Conservation (phyloP, 176 grass and related monocot species). For the Bromus sterilis region DNA sequence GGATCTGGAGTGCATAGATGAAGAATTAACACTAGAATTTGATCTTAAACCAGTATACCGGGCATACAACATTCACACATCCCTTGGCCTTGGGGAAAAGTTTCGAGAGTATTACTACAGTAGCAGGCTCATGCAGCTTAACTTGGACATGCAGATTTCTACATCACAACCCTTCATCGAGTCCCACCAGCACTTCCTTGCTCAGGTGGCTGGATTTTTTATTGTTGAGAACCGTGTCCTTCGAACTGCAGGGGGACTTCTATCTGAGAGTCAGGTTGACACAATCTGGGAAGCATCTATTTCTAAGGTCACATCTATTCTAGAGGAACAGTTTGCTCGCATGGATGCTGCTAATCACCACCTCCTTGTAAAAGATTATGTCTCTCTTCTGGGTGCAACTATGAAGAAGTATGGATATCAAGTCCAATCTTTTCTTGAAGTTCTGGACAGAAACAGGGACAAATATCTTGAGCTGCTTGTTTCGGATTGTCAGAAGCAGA, state of each 20-base stretch:
- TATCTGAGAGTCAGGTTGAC: constrained; percentile 2
- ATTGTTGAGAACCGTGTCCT: constrained; percentile 4
- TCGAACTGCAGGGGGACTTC: constrained; percentile 8
- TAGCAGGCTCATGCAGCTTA: constrained; percentile 11
- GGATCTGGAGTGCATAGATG: constrained; percentile 44
- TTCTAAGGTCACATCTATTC: not conserved
- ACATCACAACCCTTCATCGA: not conserved
- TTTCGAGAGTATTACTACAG: not conserved
- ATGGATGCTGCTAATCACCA: constrained; percentile 10
- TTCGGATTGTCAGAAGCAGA: constrained; percentile 1
- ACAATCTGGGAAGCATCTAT: constrained; percentile 1
- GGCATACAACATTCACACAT: constrained; percentile 2
- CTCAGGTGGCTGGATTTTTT: constrained; percentile 6
- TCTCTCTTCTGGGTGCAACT: not conserved
- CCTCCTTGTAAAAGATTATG: constrained; percentile 6
- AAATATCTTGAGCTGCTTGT: constrained; percentile 2
- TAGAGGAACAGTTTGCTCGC: not conserved
- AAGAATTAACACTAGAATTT: constrained; percentile 54
- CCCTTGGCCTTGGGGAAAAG: constrained; percentile 1
- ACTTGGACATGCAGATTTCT: constrained; percentile 4
- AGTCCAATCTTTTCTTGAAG: not conserved
- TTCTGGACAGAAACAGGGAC: not conserved
- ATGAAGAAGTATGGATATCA: constrained; percentile 10
- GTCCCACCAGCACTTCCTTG: constrained; percentile 16
- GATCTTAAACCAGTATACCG: constrained; percentile 11